Conservation (phyloP, 106 monocot species). For the Platanthera zijinensis region DNA sequence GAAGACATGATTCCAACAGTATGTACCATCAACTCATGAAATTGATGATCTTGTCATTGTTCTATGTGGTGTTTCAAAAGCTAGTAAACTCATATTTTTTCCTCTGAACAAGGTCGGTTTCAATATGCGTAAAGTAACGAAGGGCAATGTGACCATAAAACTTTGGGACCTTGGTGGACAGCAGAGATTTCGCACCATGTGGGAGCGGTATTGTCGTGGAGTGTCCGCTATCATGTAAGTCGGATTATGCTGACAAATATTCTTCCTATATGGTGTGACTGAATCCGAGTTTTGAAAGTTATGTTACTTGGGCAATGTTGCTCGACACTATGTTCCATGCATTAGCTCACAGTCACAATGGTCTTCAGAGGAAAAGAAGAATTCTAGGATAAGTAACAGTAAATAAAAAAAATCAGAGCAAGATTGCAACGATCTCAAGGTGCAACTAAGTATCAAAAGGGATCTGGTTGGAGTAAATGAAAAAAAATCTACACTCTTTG, state of each 20-base stretch:
- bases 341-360: not conserved
- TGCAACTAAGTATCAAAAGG: no score
- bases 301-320: not conserved
- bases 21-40: conserved; percentile 20
- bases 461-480: no score
- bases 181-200: conserved; percentile 86
- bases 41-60: not conserved
- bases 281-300: not conserved
- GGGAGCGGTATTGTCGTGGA: conserved; percentile 98
- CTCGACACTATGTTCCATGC: not conserved
- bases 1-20: conserved; percentile 99
- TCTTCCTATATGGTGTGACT: not conserved
- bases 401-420: no score
- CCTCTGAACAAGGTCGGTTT: conserved; percentile 66
- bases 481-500: no score
- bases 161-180: conserved; percentile 97
- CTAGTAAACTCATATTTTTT: conserved; percentile 5
- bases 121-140: conserved; percentile 97
- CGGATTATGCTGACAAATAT: not conserved
- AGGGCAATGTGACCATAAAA: conserved; percentile 97
- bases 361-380: not conserved
- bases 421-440: no score
- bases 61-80: conserved; percentile 1
- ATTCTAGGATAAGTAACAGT: not conserved
- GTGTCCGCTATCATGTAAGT: conserved; percentile 94